These are phyloP conservation scores for Candida anutae DNA, from an alignment of 1,139 yeast species.

Conservation along the genomic window DNA sequence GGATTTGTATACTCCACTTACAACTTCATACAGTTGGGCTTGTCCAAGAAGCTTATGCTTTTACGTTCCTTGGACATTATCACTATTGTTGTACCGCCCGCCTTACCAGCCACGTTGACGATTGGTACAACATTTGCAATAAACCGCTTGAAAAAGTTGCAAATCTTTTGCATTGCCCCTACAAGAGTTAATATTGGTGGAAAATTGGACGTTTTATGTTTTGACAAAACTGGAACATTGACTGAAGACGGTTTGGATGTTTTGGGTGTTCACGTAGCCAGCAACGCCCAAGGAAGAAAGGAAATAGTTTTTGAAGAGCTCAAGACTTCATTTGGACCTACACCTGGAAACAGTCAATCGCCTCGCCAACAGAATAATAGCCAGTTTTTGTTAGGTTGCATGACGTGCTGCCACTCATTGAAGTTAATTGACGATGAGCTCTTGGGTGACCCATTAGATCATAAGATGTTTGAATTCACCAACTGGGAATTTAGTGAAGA, in stretches of 20 bases:
- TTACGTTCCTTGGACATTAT: conserved; percentile 87
- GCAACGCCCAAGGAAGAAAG: conserved; percentile 44
- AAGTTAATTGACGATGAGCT: conserved; percentile 70
- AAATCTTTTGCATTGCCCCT: conserved; percentile 87
- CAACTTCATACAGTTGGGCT: conserved; percentile 70
- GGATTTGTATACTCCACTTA: conserved; percentile 83
- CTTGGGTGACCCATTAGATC: conserved; percentile 90
- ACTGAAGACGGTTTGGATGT: conserved; percentile 96
- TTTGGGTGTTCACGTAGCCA: conserved; percentile 69
- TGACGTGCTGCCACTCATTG: conserved; percentile 86
- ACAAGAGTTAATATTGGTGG: conserved; percentile 93
- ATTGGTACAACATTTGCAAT: conserved; percentile 94
- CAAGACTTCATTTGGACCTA: conserved; percentile 20
- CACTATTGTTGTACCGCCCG: conserved; percentile 97
- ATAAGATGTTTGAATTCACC: conserved; percentile 87
- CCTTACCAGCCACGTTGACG: conserved; percentile 92
- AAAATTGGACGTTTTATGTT: conserved; percentile 79
- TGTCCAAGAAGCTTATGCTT: conserved; percentile 62
- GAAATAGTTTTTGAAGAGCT: conserved; percentile 46
- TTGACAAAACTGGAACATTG: conserved; percentile 95
- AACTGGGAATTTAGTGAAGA: conserved; percentile 70
- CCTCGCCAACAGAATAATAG: conserved; percentile 24
- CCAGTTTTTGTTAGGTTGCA: conserved; percentile 36
- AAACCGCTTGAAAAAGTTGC: conserved; percentile 52
- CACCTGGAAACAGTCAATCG: conserved; percentile 5